Evolutionary conservation across 2,329 filamentous ascomycete species (phyloP).

Genomic region (Pseudocercospora fuligena): DNA sequence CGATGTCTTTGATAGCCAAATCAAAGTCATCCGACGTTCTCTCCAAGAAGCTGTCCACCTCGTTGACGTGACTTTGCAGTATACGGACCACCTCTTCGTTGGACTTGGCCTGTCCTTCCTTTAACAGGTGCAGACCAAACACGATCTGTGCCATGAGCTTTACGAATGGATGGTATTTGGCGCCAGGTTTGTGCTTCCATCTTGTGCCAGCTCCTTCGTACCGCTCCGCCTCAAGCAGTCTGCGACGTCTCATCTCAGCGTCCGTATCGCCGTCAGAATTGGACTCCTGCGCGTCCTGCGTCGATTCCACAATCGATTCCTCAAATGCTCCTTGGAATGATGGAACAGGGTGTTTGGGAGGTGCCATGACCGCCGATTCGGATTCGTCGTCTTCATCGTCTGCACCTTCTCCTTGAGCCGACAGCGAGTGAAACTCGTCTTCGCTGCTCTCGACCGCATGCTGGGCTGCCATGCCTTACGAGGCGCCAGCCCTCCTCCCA

Average conservation of each 20-base stretch:
- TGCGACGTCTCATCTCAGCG: slow-evolving; percentile 66
- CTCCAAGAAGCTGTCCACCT: slow-evolving; percentile 89
- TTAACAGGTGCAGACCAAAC: slow-evolving; percentile 87
- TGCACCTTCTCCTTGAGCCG: slow-evolving; percentile 23
- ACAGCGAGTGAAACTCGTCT: slow-evolving; percentile 36
- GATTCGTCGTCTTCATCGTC: slow-evolving; percentile 20
- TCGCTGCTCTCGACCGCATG: slow-evolving; percentile 30
- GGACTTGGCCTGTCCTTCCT: slow-evolving; percentile 85
- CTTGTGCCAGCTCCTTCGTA: slow-evolving; percentile 71
- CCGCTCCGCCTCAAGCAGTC: slow-evolving; percentile 69
- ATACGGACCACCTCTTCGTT: slow-evolving; percentile 87
- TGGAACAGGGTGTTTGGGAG: slow-evolving; percentile 71
- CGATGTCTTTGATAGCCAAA: slow-evolving; percentile 76
- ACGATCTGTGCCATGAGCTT: slow-evolving; percentile 92
- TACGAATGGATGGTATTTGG: slow-evolving; percentile 83
- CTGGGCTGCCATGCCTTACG: slow-evolving; percentile 27
- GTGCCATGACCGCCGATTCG: slow-evolving; percentile 31
- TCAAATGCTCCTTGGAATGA: slow-evolving; percentile 82
- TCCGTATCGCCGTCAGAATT: slow-evolving; percentile 48
- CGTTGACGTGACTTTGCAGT: slow-evolving; percentile 88
- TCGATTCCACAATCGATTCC: slow-evolving; percentile 77
- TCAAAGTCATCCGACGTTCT: slow-evolving; percentile 83
- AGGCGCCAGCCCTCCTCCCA: not conserved
- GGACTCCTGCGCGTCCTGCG: slow-evolving; percentile 46
- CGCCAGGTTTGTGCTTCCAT: slow-evolving; percentile 77